Evolutionary conservation across 495 filamentous ascomycete genomes (phyloP), one percentile per base, ranked within the genome.

Genomic region (Apiosordaria backusii): DNA sequence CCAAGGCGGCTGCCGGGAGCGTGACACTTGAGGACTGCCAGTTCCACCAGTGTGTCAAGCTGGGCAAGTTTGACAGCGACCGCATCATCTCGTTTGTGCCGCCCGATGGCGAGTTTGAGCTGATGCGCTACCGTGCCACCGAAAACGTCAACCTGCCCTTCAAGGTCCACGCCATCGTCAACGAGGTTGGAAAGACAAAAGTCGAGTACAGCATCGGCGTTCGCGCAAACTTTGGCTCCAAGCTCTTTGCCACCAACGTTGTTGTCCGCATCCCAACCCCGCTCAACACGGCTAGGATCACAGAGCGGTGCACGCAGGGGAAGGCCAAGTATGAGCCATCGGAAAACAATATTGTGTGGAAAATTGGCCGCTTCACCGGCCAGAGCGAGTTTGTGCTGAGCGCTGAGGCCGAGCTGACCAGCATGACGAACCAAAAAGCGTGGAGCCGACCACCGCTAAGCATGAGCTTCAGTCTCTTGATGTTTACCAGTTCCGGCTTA

Each of bases 91-190:
- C 89, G 23, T 99, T 99, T 78, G 88, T 99, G 40, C 96, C 96
- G 45, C 96, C 96, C 25, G 96, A 99, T 79, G 96, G 96, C 68
- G 94, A 97, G 72, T 99, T 99, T 78, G 96, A 99, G 81, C 85
- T 99, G 64, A 99, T 99, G 96, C 89, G 93, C 22, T 99, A 99
- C 80, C 92, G 96, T 68, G 94, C 96, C n/a, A 98, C 95, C 22
- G 96, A 99, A 77, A 98, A 99, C 74, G 94, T 99, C 75, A 99
- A 99, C 76, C 84, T 99, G 18, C 96, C 96, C 7, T 99, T 99
- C 85, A 97, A 97, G 77, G 92, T 99, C 62, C 96, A 98, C 75
- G 93, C 93, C 67, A 99, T 97, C 71, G 95, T 99, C 71, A 96
- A 96, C 74, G 96, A 99, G 76, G 85, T 97, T 61, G 93, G 94